phyloP scores from a whole-genome alignment of 805 yeast species.

The Metschnikowia continentalis region DNA sequence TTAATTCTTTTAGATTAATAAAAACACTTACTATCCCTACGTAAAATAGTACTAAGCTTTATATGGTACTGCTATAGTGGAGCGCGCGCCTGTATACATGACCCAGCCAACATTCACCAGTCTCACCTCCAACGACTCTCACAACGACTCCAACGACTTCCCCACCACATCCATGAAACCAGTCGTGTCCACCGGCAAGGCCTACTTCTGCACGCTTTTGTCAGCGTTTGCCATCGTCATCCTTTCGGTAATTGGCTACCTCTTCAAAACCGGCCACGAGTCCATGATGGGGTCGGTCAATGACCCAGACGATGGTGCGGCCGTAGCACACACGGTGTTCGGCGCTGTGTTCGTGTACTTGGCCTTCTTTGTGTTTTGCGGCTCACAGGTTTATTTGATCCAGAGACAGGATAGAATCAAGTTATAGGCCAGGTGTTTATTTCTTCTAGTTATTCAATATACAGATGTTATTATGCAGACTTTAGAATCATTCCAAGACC shows the following conservation, averaged over 20 bases:
- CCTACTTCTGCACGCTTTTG: slow-evolving; percentile 92
- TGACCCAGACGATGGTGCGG: slow-evolving; percentile 91
- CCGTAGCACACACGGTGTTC: slow-evolving; percentile 87
- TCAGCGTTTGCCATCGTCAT: slow-evolving; percentile 92
- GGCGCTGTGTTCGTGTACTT: slow-evolving; percentile 84
- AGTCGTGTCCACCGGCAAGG: slow-evolving; percentile 61
- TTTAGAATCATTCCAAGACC: too few species aligned
- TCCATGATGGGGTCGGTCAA: slow-evolving; percentile 86
- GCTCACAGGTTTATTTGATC: slow-evolving; percentile 68
- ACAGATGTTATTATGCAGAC: neutral
- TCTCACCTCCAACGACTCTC: neutral
- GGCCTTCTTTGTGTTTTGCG: slow-evolving; percentile 82
- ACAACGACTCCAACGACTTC: neutral
- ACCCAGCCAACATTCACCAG: neutral
- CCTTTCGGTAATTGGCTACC: slow-evolving; percentile 74
- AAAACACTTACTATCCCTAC: too few species aligned
- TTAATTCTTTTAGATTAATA: too few species aligned
- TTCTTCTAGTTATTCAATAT: neutral
- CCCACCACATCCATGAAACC: slow-evolving; percentile 32
- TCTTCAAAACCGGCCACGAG: slow-evolving; percentile 80
- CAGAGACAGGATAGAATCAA: slow-evolving; percentile 64
- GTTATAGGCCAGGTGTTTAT: slow-evolving; percentile 15
- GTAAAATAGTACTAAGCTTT: too few species aligned
- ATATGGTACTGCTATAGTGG: too few species aligned
- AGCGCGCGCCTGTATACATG: neutral